Percentiles rank a stretch among this genome's conserved stretches.
Conservation (phyloP, 176 grass and related monocot species). For the Saccharum spontaneum region DNA sequence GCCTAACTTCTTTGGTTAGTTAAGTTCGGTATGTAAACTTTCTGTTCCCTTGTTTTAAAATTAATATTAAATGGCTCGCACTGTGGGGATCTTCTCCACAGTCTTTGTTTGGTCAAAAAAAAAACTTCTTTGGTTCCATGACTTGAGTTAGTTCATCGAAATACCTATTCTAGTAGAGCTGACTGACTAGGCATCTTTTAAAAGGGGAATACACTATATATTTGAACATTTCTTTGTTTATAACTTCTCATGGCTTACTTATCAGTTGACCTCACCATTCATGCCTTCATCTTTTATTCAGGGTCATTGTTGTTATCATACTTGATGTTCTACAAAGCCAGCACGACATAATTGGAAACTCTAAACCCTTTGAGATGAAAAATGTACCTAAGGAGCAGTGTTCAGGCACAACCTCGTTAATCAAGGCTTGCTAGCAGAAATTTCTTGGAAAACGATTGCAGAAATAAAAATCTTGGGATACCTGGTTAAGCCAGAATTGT, state of each 20-base stretch:
- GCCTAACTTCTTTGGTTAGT: background rate
- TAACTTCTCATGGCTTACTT: background rate
- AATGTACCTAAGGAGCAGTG: background rate
- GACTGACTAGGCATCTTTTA: background rate
- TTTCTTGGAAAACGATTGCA: background rate
- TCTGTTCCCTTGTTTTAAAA: too few relatives aligned
- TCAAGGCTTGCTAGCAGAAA: background rate
- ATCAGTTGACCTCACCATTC: constrained; percentile 13
- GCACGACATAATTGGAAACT: background rate
- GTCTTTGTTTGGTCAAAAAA: too few relatives aligned
- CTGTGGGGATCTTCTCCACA: too few relatives aligned
- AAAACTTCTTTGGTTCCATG: background rate
- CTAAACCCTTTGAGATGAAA: background rate
- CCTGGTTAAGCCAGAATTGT: background rate
- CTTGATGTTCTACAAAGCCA: background rate
- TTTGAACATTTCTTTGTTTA: background rate
- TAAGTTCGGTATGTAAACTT: too few relatives aligned
- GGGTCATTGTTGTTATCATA: background rate
- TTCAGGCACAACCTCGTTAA: background rate
- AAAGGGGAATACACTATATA: background rate
- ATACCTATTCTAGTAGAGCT: background rate
- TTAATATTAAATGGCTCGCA: too few relatives aligned
- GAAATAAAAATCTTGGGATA: background rate
- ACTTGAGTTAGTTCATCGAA: background rate
- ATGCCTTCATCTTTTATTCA: constrained; percentile 35